Percentiles rank a stretch among this genome's conserved stretches.
Conservation (phyloP, 495 filamentous ascomycete genomes). For the Penicillium pulvis region DNA sequence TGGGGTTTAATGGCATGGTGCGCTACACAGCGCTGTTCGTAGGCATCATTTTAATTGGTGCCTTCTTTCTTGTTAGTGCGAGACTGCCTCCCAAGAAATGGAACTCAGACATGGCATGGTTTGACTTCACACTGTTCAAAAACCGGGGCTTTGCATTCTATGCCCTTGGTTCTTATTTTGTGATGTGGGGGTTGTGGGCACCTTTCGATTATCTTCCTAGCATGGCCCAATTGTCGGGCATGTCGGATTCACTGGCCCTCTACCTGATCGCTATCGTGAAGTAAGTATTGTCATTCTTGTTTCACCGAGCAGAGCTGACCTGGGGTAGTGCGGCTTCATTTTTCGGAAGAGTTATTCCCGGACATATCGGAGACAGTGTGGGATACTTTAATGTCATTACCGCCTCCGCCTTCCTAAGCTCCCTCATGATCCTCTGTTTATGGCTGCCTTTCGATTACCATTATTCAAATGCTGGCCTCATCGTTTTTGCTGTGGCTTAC, state of each 20-base stretch:
- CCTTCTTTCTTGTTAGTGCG: neutral
- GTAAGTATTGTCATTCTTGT: conserved; percentile 3
- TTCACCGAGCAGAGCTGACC: neutral
- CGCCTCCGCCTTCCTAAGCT: too few relatives aligned
- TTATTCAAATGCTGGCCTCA: conserved; percentile 1
- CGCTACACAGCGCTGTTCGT: conserved; percentile 1
- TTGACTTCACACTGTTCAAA: conserved; percentile 8
- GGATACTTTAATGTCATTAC: neutral
- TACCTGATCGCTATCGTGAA: conserved; percentile 39
- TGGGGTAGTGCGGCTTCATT: neutral
- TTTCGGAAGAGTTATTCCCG: neutral
- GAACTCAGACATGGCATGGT: conserved; percentile 4
- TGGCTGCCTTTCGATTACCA: conserved; percentile 11
- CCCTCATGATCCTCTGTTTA: neutral
- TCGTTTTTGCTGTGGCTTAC: conserved; percentile 6
- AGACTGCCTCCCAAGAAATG: conserved; percentile 9
- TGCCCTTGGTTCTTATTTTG: conserved; percentile 30
- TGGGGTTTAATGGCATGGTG: neutral
- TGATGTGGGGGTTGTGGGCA: conserved; percentile 27
- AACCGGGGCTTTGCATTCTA: conserved; percentile 27
- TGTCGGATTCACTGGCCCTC: conserved; percentile 25
- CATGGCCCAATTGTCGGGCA: conserved; percentile 24
- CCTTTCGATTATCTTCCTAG: conserved; percentile 33
- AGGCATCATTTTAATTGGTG: neutral
- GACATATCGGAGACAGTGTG: neutral